Evolutionary conservation across 73 alveolate genomes (phyloP), one percentile per base, ranked within the genome.

Genomic region (Effrenium voratum): DNA sequence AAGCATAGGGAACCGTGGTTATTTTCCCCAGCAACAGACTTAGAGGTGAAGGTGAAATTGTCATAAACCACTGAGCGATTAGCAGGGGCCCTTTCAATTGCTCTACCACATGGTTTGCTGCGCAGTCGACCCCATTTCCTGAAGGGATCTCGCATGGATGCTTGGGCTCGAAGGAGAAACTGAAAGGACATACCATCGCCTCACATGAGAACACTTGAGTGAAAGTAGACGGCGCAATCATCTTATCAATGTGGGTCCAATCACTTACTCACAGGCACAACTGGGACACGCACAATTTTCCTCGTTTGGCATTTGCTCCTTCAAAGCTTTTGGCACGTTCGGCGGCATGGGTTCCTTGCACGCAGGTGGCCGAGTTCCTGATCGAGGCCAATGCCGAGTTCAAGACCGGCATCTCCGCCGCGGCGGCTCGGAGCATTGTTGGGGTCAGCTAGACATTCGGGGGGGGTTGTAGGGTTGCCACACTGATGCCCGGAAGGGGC

Each of bases 341-440:
- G n/a, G n/a, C n/a, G n/a, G n/a, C n/a, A n/a, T n/a, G n/a, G n/a
- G n/a, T n/a, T n/a, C n/a, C n/a, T n/a, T n/a, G n/a, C n/a, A 16
- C 40, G 63, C 75, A 84, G 93, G 93, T 55, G 34, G 93, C 93
- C 0, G 93, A 84, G 57, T 84, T 84, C 79, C 79, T 84, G 44
- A 84, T 84, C 57, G 93, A 84, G 45, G 93, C 93, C 44, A n/a
- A n/a, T 19, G 93, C 93, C 13, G 93, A 84, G 79, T 84, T 84
- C 57, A 84, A 84, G 34, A 44, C 59, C 34, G 93, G 93, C 34
- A 79, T 84, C 19, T 36, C 93, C n/a, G 93, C 93, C 2, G 93
- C 93, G 32, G 93, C 24, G 24, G 40, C 30, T 15, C 70, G 32
- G 40, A 24, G 38, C 16, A 38, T 24, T 24, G 16, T 22, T 12